Evolutionary conservation across 169 alveolate genomes (phyloP), one percentile per base, ranked within the genome.

Genomic region (Cystoisospora suis): DNA sequence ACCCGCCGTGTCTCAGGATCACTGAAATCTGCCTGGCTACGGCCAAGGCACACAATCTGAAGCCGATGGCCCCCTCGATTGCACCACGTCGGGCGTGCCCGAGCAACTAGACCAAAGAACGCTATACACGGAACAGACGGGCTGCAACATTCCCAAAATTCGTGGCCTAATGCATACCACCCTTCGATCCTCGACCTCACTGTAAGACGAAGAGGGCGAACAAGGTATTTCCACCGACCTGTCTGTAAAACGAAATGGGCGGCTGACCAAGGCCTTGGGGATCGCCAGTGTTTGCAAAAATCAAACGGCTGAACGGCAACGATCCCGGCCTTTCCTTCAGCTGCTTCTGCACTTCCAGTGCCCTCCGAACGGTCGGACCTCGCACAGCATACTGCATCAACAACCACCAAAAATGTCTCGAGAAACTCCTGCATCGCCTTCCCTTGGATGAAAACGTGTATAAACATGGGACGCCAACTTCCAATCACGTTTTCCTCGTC

Each of bases 251-350:
- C 38, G 94, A 85, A 29, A 94, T 40, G 45, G 96, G 96, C 29
- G 58, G 81, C 91, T 90, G 94, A 15, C 96, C 96, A 1, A 94
- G 91, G 2, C 86, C 94, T 80, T 92, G 95, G 5, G 96, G 96
- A 42, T 94, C 93, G 36, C 96, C 96, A 0, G 91, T 93, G 91
- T 94, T 92, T 83, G 90, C 91, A 47, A 72, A 72, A 59, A 91
- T 87, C 45, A 93, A 61, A 4, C 65, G 46, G 36, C 61, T 80
- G 83, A 87, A 91, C 38, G 92, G 90, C 56, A 91, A 65, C 38
- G 69, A 15, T 17, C 47, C 47, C 58, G 42, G 44, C 40, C 58
- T 85, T 47, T 53, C 87, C 3, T 40, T 45, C 17, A 90, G 86
- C 12, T 47, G 44, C 70, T 53, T 38, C 38, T 58, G 42, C 88